Evolutionary conservation across 352 stramenopile genomes (phyloP), one percentile per base, ranked within the genome.

Genomic region (Aphanomyces invadans): DNA sequence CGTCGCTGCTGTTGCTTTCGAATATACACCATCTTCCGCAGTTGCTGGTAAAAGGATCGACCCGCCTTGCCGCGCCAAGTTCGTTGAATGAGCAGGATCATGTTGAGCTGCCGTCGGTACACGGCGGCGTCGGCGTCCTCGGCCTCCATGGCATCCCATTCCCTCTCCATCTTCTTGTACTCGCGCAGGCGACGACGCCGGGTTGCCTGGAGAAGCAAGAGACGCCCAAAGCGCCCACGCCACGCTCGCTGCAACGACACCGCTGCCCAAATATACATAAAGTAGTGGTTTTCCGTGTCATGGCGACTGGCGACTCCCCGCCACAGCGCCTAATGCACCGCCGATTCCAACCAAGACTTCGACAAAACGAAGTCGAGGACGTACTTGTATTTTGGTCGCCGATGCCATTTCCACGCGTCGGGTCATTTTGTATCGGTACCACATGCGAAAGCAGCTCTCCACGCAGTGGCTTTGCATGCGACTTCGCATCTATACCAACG

Each of bases 221-320:
- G 68, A 32, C 74, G 74, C 0, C 73, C 77, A n/a, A 93, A 65
- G 0, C 82, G 70, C 10, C 80, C 74, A 10, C 84, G 76, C 82
- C 82, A 93, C 4, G 77, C 76, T 4, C 74, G 89, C 45, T 93
- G 82, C 31, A 90, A 80, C n/a, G 87, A 59, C 17, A 90, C 74
- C 0, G 74, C 67, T 0, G 84, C 84, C 84, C 84, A 93, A 1
- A 88, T 56, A 21, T 70, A 63, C 21, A 74, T 74, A 9, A 80
- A 87, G 71, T 77, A 89, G 23, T 77, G 60, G 51, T 93, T 77
- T 71, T 93, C 84, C 4, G 77, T 62, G 1, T 65, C 38, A 0
- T 81, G 77, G 0, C 84, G 77, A 26, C 70, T 63, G 1, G 66
- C 11, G 5, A 77, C 57, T 1, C 84, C 82, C 10, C 84, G 80